Evolutionary conservation across 73 alveolate genomes (phyloP).

Genomic region (Blepharisma stoltei): DNA sequence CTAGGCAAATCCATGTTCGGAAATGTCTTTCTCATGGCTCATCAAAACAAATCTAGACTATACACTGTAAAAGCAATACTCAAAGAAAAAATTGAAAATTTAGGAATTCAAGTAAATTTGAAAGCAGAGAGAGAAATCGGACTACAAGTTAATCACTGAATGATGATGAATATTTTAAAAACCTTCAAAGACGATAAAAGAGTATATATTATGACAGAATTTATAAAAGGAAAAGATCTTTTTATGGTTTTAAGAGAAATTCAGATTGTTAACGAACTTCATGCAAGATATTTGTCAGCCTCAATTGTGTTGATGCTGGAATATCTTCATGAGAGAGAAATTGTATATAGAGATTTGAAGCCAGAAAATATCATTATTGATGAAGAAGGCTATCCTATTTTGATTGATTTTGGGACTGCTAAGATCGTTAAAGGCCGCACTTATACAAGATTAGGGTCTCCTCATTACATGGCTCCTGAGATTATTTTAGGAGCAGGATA

Average conservation of each 20-base stretch:
- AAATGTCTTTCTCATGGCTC: conserved; percentile 21
- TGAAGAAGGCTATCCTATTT: conserved; percentile 44
- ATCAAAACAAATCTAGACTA: conserved; percentile 35
- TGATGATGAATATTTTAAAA: conserved; percentile 41
- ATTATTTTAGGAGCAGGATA: conserved; percentile 33
- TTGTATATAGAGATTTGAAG: conserved; percentile 46
- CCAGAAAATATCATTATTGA: conserved; percentile 57
- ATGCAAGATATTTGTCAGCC: conserved; percentile 42
- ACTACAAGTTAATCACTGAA: conserved; percentile 39
- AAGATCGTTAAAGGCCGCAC: conserved; percentile 49
- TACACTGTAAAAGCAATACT: conserved; percentile 46
- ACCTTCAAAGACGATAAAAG: conserved; percentile 34
- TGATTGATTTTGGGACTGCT: conserved; percentile 58
- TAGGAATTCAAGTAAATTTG: conserved; percentile 33
- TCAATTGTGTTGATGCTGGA: conserved; percentile 39
- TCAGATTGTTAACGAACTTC: conserved; percentile 39
- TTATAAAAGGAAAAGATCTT: conserved; percentile 48
- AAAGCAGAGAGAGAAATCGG: conserved; percentile 37
- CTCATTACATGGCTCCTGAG: conserved; percentile 68
- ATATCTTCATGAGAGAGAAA: conserved; percentile 48
- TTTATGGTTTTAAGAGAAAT: conserved; percentile 49
- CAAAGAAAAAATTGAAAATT: conserved; percentile 35
- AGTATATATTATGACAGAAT: conserved; percentile 41
- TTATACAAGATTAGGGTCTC: conserved; percentile 48
- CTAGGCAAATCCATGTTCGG: conserved; percentile 57